These are phyloP conservation scores for Leucocoprinus birnbaumii DNA, from an alignment of 768 basidiomycete species.

Conservation along the genomic window DNA sequence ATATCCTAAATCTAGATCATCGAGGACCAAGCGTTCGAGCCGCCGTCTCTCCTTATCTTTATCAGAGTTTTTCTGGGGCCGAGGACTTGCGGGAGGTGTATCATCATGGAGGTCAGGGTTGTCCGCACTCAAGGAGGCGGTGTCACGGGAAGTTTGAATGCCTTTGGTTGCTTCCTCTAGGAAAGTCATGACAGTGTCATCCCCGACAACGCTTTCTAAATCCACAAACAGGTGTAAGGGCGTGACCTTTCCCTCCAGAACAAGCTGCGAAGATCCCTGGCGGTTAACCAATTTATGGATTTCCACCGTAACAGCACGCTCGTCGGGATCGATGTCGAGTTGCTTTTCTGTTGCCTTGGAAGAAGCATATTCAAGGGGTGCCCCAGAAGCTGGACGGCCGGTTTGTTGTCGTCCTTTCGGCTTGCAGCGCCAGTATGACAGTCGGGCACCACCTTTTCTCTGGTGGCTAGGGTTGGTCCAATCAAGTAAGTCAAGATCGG, in stretches of 20 bases:
- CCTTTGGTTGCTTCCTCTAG: slow-evolving; percentile 34
- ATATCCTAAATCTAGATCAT: slow-evolving; percentile 55
- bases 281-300: neutral
- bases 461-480: slow-evolving; percentile 51
- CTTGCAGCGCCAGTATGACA: slow-evolving; percentile 63
- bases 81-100: slow-evolving; percentile 37
- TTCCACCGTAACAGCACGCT: neutral
- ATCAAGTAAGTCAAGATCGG: slow-evolving; percentile 56
- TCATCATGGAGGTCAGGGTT: slow-evolving; percentile 16
- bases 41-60: slow-evolving; percentile 35
- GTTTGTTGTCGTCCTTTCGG: slow-evolving; percentile 11
- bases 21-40: slow-evolving; percentile 50
- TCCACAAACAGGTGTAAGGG: slow-evolving; percentile 83
- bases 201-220: slow-evolving; percentile 40
- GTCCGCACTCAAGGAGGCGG: neutral
- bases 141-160: neutral
- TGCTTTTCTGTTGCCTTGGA: neutral
- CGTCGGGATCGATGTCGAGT: neutral
- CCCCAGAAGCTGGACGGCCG: neutral
- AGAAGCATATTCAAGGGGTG: neutral
- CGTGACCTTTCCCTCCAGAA: slow-evolving; percentile 38
- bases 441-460: slow-evolving; percentile 36
- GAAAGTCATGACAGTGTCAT: slow-evolving; percentile 42
- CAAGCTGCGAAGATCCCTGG: neutral
- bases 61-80: slow-evolving; percentile 16